Evolutionary conservation across 2,329 filamentous ascomycete genomes (phyloP).

Genomic region (Clonostachys solani): DNA sequence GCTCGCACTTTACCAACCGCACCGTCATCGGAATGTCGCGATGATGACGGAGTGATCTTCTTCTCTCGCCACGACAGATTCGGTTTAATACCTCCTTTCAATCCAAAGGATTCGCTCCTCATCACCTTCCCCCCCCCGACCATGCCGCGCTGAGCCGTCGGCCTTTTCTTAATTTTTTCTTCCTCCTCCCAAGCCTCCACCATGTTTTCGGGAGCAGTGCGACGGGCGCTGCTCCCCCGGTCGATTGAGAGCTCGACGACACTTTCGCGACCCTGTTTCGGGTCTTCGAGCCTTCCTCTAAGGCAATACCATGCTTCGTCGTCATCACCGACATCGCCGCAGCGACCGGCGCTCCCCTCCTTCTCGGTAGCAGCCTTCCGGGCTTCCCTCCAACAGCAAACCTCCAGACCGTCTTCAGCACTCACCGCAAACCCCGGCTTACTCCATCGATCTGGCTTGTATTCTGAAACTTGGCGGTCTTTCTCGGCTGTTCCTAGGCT

Average conservation of each 20-base stretch:
- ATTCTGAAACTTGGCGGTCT: slow-evolving; percentile 11
- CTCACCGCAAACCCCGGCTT: background rate
- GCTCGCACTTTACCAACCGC: background rate
- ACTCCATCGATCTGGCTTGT: background rate
- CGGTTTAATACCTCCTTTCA: too few species aligned
- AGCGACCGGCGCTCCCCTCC: slow-evolving; percentile 12
- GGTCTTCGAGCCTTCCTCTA: too few species aligned
- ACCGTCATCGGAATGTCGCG: too few species aligned
- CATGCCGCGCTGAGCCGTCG: too few species aligned
- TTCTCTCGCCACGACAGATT: slow-evolving; percentile 17
- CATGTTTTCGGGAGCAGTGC: slow-evolving; percentile 46
- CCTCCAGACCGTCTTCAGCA: too few species aligned
- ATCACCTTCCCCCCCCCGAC: too few species aligned
- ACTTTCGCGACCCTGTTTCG: background rate
- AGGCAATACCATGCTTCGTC: too few species aligned
- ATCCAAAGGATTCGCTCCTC: too few species aligned
- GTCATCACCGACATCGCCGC: background rate
- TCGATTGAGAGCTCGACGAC: slow-evolving; percentile 22
- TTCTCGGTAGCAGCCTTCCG: slow-evolving; percentile 13
- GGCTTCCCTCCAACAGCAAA: background rate
- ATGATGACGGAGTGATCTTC: background rate
- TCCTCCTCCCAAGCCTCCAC: too few species aligned
- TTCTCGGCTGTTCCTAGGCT: slow-evolving; percentile 19
- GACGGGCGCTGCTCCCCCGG: slow-evolving; percentile 43
- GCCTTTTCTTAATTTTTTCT: too few species aligned